Evolutionary conservation across 2,329 filamentous ascomycete genomes (phyloP).

Genomic region (Trichoderma asperellum): DNA sequence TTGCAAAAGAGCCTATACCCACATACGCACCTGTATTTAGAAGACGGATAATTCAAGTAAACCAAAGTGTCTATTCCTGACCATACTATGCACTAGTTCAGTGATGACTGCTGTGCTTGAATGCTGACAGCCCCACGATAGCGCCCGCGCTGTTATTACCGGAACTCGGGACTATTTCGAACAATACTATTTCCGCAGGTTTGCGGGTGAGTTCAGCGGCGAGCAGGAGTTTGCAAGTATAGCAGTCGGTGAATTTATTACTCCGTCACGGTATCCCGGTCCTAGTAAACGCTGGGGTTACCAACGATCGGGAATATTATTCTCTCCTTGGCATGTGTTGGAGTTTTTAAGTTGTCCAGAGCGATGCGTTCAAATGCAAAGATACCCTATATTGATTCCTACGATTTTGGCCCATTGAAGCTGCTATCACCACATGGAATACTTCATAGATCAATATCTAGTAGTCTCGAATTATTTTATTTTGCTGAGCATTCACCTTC

Average conservation of each 20-base stretch:
- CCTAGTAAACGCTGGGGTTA: neutral
- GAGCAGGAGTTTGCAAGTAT: neutral
- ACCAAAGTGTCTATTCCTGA: neutral
- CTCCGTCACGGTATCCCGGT: neutral
- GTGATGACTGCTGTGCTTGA: neutral
- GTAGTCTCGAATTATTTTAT: neutral
- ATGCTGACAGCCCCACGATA: constrained; percentile 6
- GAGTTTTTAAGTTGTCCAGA: neutral
- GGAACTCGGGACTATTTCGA: neutral
- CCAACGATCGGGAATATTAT: constrained; percentile 3
- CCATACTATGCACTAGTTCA: neutral
- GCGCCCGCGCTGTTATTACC: neutral
- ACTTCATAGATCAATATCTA: neutral
- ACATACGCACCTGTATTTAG: neutral
- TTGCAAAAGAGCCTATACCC: neutral
- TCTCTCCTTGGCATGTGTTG: neutral
- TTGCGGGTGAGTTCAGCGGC: neutral
- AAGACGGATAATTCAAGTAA: neutral
- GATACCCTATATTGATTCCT: neutral
- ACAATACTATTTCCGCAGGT: neutral
- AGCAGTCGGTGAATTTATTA: neutral
- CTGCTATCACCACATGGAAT: neutral
- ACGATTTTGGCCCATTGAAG: neutral
- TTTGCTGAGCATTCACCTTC: neutral
- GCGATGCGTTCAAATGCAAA: neutral